Conservation (phyloP, 345 rosid species). For the Heritiera fomes region DNA sequence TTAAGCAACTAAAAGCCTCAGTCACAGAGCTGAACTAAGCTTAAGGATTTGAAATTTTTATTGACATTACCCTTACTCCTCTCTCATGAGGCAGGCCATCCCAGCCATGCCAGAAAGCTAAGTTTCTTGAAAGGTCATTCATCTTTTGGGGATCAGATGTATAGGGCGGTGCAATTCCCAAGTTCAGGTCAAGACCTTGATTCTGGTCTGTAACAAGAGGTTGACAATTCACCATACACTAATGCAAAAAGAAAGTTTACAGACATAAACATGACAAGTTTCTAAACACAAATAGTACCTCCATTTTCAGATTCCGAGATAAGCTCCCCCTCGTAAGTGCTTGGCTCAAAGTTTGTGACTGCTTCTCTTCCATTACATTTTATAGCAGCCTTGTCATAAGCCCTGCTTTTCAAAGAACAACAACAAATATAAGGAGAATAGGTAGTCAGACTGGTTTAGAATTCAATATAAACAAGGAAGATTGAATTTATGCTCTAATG, state of each 20-base stretch:
- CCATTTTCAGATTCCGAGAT: conserved; percentile 28
- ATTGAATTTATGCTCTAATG: conserved; percentile 19
- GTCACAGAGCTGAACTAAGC: background rate
- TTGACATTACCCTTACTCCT: conserved; percentile 32
- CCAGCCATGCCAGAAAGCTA: conserved; percentile 22
- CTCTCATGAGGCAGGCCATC: conserved; percentile 24
- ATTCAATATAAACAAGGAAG: background rate
- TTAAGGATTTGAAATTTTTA: background rate
- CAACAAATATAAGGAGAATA: conserved; percentile 9
- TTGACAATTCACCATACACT: conserved; percentile 7
- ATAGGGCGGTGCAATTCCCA: conserved; percentile 59
- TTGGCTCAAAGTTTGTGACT: conserved; percentile 84
- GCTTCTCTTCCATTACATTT: conserved; percentile 89
- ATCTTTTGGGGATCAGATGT: conserved; percentile 27
- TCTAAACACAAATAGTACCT: conserved; percentile 30
- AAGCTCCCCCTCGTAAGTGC: conserved; percentile 56
- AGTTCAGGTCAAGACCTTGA: conserved; percentile 51
- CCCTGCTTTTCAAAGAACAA: conserved; percentile 45
- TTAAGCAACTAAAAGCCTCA: background rate
- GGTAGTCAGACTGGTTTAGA: background rate
- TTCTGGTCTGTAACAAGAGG: conserved; percentile 34
- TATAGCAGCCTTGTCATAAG: conserved; percentile 94
- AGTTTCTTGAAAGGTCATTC: conserved; percentile 16
- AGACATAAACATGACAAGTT: background rate
- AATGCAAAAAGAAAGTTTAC: background rate